phyloP scores from a whole-genome alignment of 1,139 yeast genomes.

The Blastobotrys aristatus region DNA sequence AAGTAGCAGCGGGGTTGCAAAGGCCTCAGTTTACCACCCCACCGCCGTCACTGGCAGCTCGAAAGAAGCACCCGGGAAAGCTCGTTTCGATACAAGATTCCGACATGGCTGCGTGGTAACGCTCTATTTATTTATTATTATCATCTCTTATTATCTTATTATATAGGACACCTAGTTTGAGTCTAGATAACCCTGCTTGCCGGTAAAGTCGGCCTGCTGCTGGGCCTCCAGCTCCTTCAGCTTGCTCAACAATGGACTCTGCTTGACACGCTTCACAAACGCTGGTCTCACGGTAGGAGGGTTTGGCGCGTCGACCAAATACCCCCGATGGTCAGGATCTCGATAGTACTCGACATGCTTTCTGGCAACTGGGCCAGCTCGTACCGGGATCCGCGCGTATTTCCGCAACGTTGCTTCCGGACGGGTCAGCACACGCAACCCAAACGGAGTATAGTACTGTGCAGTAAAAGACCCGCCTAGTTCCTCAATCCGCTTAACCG shows the following conservation, averaged over 20 bases:
- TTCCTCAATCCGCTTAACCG: constrained; percentile 66
- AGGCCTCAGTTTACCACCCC: not conserved
- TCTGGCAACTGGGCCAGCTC: constrained; percentile 80
- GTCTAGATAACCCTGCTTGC: constrained; percentile 8
- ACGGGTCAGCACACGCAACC: constrained; percentile 67
- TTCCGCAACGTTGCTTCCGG: constrained; percentile 66
- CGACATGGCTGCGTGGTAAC: constrained; percentile 27
- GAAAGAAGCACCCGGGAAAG: constrained; percentile 13
- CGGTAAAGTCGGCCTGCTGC: constrained; percentile 16
- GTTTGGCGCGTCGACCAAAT: constrained; percentile 42
- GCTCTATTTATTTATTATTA: not conserved
- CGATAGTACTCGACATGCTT: constrained; percentile 79
- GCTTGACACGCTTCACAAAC: constrained; percentile 24
- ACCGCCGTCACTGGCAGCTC: not conserved
- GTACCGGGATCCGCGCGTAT: constrained; percentile 76
- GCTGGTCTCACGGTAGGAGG: constrained; percentile 33
- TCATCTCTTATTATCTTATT: not conserved
- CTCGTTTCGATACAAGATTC: constrained; percentile 23
- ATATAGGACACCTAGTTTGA: too few relatives aligned
- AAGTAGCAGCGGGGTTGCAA: constrained; percentile 27
- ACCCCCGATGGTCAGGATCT: constrained; percentile 68
- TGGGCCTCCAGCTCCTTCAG: constrained; percentile 24
- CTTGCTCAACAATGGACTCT: constrained; percentile 30
- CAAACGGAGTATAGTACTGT: constrained; percentile 58
- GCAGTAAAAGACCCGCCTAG: constrained; percentile 73